Evolutionary conservation across 768 basidiomycete species (phyloP), one percentile per base, ranked within the genome.

Genomic region (Psilocybe subaeruginosa): DNA sequence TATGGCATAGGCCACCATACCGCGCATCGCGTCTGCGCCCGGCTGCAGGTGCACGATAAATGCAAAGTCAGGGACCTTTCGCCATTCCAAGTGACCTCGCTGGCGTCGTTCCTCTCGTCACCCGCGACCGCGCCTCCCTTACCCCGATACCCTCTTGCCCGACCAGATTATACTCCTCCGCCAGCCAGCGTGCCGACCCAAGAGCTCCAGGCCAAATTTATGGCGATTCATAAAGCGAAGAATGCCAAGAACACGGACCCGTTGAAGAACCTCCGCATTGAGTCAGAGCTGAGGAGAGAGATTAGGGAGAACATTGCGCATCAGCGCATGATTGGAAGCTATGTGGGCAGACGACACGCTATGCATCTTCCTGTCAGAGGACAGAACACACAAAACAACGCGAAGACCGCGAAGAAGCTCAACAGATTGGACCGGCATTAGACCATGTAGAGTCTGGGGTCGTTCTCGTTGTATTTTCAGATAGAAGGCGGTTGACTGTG

Each of bases 51-150:
- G 55, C 95, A 98, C 75, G 88, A 93, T 80, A 82, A 82, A 64
- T 87, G 90, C 76, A 87, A 85, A 74, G 87, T 99, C 65, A 85
- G 84, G 52, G 85, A 93, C 72, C 82, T 99, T 33, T 88, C 93
- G 29, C 89, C 95, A 31, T 80, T 85, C 37, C 97, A 99, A 82
- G 80, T 96, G 53, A 97, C 95, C 12, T 84, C 90, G 14, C 84
- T 99, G n/a, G 90, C 95, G 11, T 92, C 97, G 5, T 97, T 94
- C 76, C 88, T 99, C 8, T 95, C 96, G 4, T 92, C 95, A 0
- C 96, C 97, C 1, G 77, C 84, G 23, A 95, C 92, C 16, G 84
- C 90, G 2, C 79, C 87, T 0, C 80, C 85, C 9, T 82, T 91
- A 3, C 85, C 87, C 5, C 82, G 82, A 39, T 83, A 87, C 64